Evolutionary conservation across 2,329 filamentous ascomycete species (phyloP).

Genomic region (Alternaria sp.): DNA sequence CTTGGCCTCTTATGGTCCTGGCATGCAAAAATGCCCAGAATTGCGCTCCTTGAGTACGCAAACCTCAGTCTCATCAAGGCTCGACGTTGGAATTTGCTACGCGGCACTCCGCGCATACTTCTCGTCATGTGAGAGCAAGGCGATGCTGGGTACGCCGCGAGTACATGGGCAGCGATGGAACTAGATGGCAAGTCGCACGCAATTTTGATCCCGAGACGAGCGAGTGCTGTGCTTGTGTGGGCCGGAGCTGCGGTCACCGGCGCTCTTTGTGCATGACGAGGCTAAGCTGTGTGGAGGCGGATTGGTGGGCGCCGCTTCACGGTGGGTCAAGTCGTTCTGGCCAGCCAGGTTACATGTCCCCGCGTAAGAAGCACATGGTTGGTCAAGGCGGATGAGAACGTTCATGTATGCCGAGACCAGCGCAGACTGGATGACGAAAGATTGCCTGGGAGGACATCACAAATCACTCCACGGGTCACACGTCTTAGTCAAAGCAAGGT

Average conservation of each 20-base stretch:
- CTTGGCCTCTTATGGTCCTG: slow-evolving; percentile 25
- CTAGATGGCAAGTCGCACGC: slow-evolving; percentile 42
- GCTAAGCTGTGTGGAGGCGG: slow-evolving; percentile 23
- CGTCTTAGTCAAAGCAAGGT: background rate
- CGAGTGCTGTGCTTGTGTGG: slow-evolving; percentile 46
- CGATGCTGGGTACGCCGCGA: slow-evolving; percentile 48
- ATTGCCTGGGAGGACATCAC: background rate
- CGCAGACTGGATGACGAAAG: slow-evolving; percentile 5
- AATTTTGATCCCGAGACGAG: slow-evolving; percentile 50
- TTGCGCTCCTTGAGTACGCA: slow-evolving; percentile 20
- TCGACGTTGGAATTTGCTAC: slow-evolving; percentile 51
- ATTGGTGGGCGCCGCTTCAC: slow-evolving; percentile 29
- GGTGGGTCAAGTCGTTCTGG: slow-evolving; percentile 34
- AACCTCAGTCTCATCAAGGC: slow-evolving; percentile 21
- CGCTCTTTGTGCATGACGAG: slow-evolving; percentile 26
- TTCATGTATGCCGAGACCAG: slow-evolving; percentile 21
- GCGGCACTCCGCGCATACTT: slow-evolving; percentile 44
- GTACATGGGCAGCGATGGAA: slow-evolving; percentile 42
- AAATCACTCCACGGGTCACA: background rate
- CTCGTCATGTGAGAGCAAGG: slow-evolving; percentile 49
- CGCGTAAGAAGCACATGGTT: slow-evolving; percentile 29
- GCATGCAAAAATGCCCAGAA: slow-evolving; percentile 26
- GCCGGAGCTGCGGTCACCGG: slow-evolving; percentile 40
- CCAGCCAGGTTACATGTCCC: slow-evolving; percentile 33
- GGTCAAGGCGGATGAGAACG: slow-evolving; percentile 19